Base-by-base conservation (phyloP, 2,329 filamentous ascomycete species). In the Trichoderma koningiopsis region DNA sequence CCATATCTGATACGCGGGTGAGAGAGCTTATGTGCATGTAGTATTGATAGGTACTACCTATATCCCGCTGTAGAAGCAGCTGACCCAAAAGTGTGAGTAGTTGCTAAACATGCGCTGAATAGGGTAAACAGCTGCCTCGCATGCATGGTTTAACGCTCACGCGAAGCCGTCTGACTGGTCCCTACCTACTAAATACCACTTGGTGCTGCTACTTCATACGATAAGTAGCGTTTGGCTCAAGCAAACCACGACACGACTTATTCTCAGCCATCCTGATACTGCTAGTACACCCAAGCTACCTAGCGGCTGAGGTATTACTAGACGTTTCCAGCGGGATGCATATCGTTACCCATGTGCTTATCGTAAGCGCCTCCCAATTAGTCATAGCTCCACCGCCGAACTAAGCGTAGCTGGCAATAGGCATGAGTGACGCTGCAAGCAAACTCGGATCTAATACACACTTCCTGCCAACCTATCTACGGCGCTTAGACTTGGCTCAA, bases 401-500 rank as follows among this genome's bases (percentile, higher is more conserved):
- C 37, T 52, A 63, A 43, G 16, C 40, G 16, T 43, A 43, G 19
- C 16, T 4, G 40, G 40, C 40, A 43, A 8, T n/a, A 43, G 40
- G 43, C 37, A 29, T 4, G 14, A 29, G n/a, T 31, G 33, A 60
- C 33, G 24, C 43, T 37, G 52, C 31, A 31, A 56, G 35, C 35
- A 55, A 66, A 58, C 52, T 66, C 47, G 35, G 37, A 31, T 24
- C 35, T 19, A 55, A 43, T 43, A 43, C 40, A n/a, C 40, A 43
- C 40, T 22, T 58, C 16, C 43, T 47, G 5, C 10, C 43, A 31
- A 19, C 52, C n/a, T 52, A 33, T 49, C 47, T 10, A 49, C 47
- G 57, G 37, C 35, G 37, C 57, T 47, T 47, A 60, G 11, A 24
- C 37, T 47, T 60, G 57, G 57, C 57, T 60, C 57, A 43, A 43